These are phyloP conservation scores for Biscutella auriculata DNA, from an alignment of 441 rosid genomes.

Conservation along the genomic window DNA sequence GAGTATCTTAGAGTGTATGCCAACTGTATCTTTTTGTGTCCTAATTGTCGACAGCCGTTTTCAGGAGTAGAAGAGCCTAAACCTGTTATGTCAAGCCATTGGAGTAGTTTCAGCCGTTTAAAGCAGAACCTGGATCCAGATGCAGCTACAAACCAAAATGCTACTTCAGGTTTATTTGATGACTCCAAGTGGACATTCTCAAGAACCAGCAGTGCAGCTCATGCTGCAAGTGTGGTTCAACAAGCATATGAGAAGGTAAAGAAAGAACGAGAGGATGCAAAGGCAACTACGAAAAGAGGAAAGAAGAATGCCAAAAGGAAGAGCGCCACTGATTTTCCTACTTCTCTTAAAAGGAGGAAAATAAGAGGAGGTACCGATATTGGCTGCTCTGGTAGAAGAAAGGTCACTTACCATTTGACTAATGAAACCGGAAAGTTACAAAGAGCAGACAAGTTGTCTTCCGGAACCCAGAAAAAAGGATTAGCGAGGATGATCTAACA, in stretches of 20 bases:
- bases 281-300: slow-evolving; percentile 34
- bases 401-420: not conserved
- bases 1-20: slow-evolving; percentile 44
- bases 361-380: slow-evolving; percentile 7
- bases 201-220: slow-evolving; percentile 36
- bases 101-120: slow-evolving; percentile 35
- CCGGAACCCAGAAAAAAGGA: not conserved
- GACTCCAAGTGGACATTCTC: slow-evolving; percentile 40
- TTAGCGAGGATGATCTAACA: not conserved
- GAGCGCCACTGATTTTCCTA: slow-evolving; percentile 18
- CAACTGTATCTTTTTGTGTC: slow-evolving; percentile 39
- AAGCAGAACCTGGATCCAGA: slow-evolving; percentile 27
- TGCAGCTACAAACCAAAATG: slow-evolving; percentile 20
- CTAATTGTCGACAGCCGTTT: slow-evolving; percentile 44
- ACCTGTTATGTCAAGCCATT: slow-evolving; percentile 27
- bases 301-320: slow-evolving; percentile 38
- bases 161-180: slow-evolving; percentile 18
- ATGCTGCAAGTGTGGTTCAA: slow-evolving; percentile 55
- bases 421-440: slow-evolving; percentile 2
- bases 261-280: slow-evolving; percentile 55
- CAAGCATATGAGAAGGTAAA: slow-evolving; percentile 52
- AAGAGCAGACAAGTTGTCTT: not conserved
- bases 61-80: slow-evolving; percentile 36
- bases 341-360: slow-evolving; percentile 3
- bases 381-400: slow-evolving; percentile 1